A percentile compares a stretch with the other conserved stretches of the same genome.
Conservation (phyloP, 2,329 filamentous ascomycete genomes). For the Onygenales sp. region DNA sequence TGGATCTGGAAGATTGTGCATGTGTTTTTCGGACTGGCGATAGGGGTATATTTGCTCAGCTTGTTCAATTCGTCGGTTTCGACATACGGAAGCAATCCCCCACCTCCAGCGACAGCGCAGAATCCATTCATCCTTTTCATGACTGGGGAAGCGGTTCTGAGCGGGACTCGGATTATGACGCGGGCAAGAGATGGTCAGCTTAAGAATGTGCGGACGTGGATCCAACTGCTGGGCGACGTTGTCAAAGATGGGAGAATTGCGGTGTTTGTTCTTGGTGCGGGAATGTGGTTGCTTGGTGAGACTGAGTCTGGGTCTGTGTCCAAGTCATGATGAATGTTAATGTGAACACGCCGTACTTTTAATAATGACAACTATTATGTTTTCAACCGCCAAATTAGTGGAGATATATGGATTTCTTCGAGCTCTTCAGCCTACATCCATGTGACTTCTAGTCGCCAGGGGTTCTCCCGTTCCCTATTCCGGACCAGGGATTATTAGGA, state of each 20-base stretch:
- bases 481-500: background rate
- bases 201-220: conserved; percentile 21
- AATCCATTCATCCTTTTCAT: conserved; percentile 38
- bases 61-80: conserved; percentile 25
- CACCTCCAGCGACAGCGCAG: conserved; percentile 35
- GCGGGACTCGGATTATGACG: conserved; percentile 25
- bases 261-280: conserved; percentile 36
- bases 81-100: conserved; percentile 18
- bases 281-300: conserved; percentile 30
- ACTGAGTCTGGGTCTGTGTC: conserved; percentile 14
- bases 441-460: no score
- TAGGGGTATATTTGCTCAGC: conserved; percentile 44
- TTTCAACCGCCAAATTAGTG: no score
- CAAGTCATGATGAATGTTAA: conserved; percentile 2
- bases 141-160: conserved; percentile 37
- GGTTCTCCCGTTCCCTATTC: no score
- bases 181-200: conserved; percentile 18
- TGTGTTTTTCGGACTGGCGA: conserved; percentile 45
- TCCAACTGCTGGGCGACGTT: conserved; percentile 30
- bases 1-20: conserved; percentile 49
- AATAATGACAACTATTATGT: background rate
- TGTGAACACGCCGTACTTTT: background rate
- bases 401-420: no score
- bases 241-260: conserved; percentile 36
- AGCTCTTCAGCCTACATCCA: no score